A percentile compares a stretch with the other conserved stretches of the same genome.
phyloP scores from a whole-genome alignment of 78 protist genomes.

The Speleostelium caveatum region DNA sequence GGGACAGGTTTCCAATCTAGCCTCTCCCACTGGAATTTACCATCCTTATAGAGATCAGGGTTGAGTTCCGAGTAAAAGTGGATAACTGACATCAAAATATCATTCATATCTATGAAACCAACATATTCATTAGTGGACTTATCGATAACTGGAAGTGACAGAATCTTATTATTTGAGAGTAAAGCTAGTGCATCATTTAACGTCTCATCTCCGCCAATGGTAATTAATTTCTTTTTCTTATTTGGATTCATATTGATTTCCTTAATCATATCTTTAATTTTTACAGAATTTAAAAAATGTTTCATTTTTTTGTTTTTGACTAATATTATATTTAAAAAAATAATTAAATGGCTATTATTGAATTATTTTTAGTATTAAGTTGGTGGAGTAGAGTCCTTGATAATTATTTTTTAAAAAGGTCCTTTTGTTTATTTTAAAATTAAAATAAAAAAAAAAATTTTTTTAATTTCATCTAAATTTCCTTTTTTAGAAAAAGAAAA shows the following conservation, averaged over 20 bases:
- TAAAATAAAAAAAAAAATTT: no score
- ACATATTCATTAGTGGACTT: conserved; percentile 24
- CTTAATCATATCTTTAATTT: conserved; percentile 18
- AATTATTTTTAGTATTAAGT: no score
- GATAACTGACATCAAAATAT: conserved; percentile 21
- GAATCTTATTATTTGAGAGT: conserved; percentile 3
- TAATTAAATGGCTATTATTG: background rate
- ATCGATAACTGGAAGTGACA: conserved; percentile 51
- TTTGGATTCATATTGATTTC: conserved; percentile 13
- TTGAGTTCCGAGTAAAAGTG: background rate
- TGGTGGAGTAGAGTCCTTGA: no score
- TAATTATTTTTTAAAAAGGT: no score
- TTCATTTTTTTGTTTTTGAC: no score
- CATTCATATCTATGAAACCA: conserved; percentile 67
- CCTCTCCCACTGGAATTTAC: no score
- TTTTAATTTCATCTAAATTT: no score
- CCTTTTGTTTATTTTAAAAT: no score
- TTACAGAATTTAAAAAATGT: background rate
- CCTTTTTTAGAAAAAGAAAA: no score
- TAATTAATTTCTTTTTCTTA: conserved; percentile 4
- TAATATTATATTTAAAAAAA: no score
- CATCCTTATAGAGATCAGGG: no score
- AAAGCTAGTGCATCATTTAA: conserved; percentile 19
- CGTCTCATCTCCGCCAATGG: background rate
- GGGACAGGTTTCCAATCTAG: background rate